These are phyloP conservation scores for Candida ficus DNA, from an alignment of 805 yeast genomes.

Conservation along the genomic window DNA sequence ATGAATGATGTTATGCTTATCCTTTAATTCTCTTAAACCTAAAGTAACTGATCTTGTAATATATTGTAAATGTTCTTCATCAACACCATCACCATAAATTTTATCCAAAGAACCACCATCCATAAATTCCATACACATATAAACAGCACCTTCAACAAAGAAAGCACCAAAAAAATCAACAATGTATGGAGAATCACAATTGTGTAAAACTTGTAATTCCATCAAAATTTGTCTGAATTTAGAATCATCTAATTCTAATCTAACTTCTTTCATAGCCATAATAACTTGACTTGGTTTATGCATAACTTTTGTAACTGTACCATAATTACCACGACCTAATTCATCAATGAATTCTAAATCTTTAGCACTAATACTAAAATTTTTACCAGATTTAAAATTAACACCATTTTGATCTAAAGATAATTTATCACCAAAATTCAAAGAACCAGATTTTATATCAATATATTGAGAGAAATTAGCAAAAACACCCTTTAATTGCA, in stretches of 20 bases:
- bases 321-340: constrained; percentile 93
- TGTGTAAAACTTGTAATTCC: constrained; percentile 93
- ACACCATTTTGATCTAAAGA: constrained; percentile 89
- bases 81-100: constrained; percentile 67
- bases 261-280: constrained; percentile 97
- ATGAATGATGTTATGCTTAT: constrained; percentile 87
- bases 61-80: constrained; percentile 75
- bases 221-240: constrained; percentile 90
- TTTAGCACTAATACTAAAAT: constrained; percentile 80
- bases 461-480: constrained; percentile 82
- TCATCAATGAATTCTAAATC: constrained; percentile 81
- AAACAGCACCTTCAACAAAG: constrained; percentile 95
- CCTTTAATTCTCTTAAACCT: constrained; percentile 82
- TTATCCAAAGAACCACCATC: constrained; percentile 93
- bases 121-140: constrained; percentile 98
- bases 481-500: constrained; percentile 55
- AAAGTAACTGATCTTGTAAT: constrained; percentile 74
- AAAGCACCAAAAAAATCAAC: constrained; percentile 98
- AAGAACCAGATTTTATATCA: constrained; percentile 86
- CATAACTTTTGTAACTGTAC: constrained; percentile 87
- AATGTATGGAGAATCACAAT: constrained; percentile 83
- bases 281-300: constrained; percentile 88
- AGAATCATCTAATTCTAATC: constrained; percentile 89
- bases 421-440: constrained; percentile 91
- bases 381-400: constrained; percentile 82